Evolutionary conservation across 1,284 basidiomycete genomes (phyloP).

Genomic region (Waitea zeae): DNA sequence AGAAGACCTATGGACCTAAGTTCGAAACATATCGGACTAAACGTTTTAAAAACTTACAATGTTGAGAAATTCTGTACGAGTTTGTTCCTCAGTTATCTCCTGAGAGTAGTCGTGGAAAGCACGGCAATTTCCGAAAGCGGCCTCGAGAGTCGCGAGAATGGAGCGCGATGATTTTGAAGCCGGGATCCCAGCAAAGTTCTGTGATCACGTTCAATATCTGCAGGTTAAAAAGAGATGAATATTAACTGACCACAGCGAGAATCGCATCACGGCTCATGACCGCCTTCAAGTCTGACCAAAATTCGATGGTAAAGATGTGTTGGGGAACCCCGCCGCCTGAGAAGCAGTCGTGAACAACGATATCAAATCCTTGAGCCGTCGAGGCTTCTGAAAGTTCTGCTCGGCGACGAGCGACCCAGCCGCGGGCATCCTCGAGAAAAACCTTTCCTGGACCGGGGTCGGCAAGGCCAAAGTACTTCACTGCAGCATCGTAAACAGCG

Average conservation of each 20-base stretch:
- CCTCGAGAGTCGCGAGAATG: conserved; percentile 50
- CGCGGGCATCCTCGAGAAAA: conserved; percentile 60
- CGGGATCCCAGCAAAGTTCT: conserved; percentile 63
- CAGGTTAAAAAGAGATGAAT: conserved; percentile 1
- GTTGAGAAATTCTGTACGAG: conserved; percentile 48
- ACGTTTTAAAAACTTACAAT: conserved; percentile 37
- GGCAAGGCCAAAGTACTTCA: conserved; percentile 61
- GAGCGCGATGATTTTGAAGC: conserved; percentile 44
- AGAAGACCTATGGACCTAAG: conserved; percentile 42
- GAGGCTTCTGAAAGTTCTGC: conserved; percentile 11
- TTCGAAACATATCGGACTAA: conserved; percentile 2
- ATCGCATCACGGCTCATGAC: conserved; percentile 58
- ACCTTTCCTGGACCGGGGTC: conserved; percentile 36
- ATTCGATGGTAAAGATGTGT: conserved; percentile 68
- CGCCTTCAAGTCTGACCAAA: conserved; percentile 56
- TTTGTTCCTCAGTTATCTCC: conserved; percentile 22
- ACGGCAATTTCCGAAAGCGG: conserved; percentile 57
- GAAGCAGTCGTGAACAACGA: conserved; percentile 83
- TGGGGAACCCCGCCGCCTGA: conserved; percentile 76
- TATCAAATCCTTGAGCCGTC: conserved; percentile 37
- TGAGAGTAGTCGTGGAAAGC: conserved; percentile 59
- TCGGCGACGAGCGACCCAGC: conserved; percentile 33
- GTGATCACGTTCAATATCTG: not conserved
- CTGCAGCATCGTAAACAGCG: conserved; percentile 71
- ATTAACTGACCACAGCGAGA: conserved; percentile 55